phyloP scores from a whole-genome alignment of 2,329 filamentous ascomycete species.

The Drechslerella coelobrocha region DNA sequence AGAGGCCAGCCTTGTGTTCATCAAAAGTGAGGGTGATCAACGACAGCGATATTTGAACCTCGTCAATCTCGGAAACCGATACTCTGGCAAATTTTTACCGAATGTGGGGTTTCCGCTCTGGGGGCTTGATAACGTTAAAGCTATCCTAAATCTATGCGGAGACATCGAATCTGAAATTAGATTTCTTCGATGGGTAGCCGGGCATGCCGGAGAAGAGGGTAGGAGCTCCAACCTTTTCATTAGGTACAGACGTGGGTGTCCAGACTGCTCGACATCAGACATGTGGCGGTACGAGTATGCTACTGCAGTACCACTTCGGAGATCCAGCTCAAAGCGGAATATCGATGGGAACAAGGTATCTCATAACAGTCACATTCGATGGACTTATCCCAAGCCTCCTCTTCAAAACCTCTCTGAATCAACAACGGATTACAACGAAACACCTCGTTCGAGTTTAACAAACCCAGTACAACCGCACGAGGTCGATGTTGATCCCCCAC shows the following conservation, averaged over 20 bases:
- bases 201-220: background rate
- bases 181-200: slow-evolving; percentile 9
- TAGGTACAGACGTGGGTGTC: background rate
- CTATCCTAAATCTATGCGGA: background rate
- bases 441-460: too few relatives aligned
- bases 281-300: slow-evolving; percentile 7
- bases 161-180: background rate
- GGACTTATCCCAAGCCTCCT: background rate
- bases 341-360: background rate
- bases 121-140: background rate
- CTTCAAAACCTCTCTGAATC: too few relatives aligned
- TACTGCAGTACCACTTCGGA: slow-evolving; percentile 1
- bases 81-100: background rate
- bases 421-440: too few relatives aligned
- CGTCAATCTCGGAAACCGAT: slow-evolving; percentile 16
- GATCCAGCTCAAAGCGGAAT: background rate
- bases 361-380: background rate
- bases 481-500: too few relatives aligned
- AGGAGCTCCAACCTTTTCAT: background rate
- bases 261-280: background rate
- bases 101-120: background rate
- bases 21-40: background rate
- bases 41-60: slow-evolving; percentile 1
- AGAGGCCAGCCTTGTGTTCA: background rate
- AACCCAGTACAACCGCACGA: too few relatives aligned